Base-by-base conservation (phyloP, 768 basidiomycete species). In the Chiua virens region DNA sequence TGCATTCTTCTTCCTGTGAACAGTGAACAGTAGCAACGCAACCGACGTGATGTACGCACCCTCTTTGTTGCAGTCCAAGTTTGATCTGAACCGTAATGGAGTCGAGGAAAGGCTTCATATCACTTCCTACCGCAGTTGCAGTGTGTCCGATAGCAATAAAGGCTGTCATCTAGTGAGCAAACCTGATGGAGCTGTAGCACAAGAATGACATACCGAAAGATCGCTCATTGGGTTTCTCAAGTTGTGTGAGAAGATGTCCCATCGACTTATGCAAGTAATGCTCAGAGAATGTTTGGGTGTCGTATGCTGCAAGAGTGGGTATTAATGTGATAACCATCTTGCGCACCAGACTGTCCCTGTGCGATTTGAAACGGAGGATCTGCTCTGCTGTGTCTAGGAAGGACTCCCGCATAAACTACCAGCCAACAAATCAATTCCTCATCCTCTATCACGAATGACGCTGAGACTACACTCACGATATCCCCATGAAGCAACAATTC, bases 61-160 rank as follows among this genome's bases (percentile, higher is more conserved):
- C 95, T 72, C 90, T 77, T 56, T 80, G 80, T 63, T 91, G 87
- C 40, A 99, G 71, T n/a, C 92, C 92, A 46, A 83, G 78, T 68
- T 96, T 97, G 63, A 98, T 88, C 47, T 91, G 86, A 47, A 73
- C 65, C 82, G 98, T 92, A 52, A 97, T 89, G 5, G 86, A 82
- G 53, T 98, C 96, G 22, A 98, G 79, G 69, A 97, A 99, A 0
- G 86, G 86, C 63, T 95, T 93, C 90, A 98, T 97, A 54, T 96
- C 92, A 55, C 92, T 89, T 41, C 86, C 86, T 20, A 98, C 91
- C 43, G 91, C 88, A 38, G 84, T 83, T 2, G 97, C 93, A 44
- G 96, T 90, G 62, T 97, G 92, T 0, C 97, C 97, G 55, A 99
- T 94, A 3, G 97, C 95, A 58, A 94, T 86, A 67, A 98, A 98